A percentile compares a stretch with the other conserved stretches of the same genome.
These are phyloP conservation scores for Trichophaea hybrida DNA, from an alignment of 2,329 filamentous ascomycete genomes.

Conservation along the genomic window DNA sequence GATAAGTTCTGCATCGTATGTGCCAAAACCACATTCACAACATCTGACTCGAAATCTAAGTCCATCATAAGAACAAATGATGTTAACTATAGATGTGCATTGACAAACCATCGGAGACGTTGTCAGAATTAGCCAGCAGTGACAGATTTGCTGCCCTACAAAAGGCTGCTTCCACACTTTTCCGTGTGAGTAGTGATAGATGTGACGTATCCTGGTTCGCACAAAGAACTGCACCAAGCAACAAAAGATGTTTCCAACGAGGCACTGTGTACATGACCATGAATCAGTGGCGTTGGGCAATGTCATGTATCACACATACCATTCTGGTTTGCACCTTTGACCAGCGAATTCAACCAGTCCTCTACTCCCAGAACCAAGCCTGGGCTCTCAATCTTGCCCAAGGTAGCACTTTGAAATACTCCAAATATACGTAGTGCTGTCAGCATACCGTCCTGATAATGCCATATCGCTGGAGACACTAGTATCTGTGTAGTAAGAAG, in stretches of 20 bases:
- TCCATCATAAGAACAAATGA: neutral
- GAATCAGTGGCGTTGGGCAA: too few species aligned
- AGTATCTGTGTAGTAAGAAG: slow-evolving; percentile 59
- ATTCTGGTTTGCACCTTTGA: slow-evolving; percentile 42
- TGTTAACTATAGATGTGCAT: neutral
- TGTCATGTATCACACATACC: slow-evolving; percentile 38
- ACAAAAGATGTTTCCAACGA: slow-evolving; percentile 72
- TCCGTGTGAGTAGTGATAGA: slow-evolving; percentile 49
- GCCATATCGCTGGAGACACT: slow-evolving; percentile 57
- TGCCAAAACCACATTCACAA: slow-evolving; percentile 20
- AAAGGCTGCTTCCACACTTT: slow-evolving; percentile 56
- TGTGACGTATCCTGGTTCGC: slow-evolving; percentile 33
- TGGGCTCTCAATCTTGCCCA: slow-evolving; percentile 37
- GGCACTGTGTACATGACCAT: slow-evolving; percentile 40
- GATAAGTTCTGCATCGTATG: slow-evolving; percentile 21
- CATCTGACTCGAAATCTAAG: slow-evolving; percentile 21
- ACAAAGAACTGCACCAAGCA: slow-evolving; percentile 58
- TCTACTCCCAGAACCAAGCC: slow-evolving; percentile 30
- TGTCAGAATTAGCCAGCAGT: slow-evolving; percentile 42
- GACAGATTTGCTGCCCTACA: slow-evolving; percentile 65
- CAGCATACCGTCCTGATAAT: slow-evolving; percentile 43
- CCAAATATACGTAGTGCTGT: slow-evolving; percentile 53
- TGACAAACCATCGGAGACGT: slow-evolving; percentile 35
- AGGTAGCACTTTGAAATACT: slow-evolving; percentile 55
- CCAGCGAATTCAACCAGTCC: slow-evolving; percentile 43